Evolutionary conservation across 192 early-diverging fungal genomes (phyloP).

Genomic region (Coemansia sp.): DNA sequence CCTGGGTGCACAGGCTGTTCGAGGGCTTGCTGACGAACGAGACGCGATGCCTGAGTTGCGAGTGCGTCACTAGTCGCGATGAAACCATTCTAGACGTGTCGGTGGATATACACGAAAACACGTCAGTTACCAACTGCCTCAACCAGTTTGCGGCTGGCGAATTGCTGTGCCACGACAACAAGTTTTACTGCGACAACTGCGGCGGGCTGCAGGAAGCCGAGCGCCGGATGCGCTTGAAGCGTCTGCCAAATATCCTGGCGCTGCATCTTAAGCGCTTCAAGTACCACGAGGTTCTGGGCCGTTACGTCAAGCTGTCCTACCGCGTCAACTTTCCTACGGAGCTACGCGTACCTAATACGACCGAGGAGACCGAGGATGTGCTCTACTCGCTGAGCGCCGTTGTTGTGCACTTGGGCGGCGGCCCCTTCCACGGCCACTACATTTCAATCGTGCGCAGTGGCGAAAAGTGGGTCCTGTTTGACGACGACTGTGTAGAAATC

Average conservation of each 20-base stretch:
- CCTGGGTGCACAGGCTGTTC: constrained; percentile 96
- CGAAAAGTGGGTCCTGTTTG: constrained; percentile 91
- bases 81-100: constrained; percentile 96
- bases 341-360: constrained; percentile 92
- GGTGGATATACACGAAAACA: constrained; percentile 95
- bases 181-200: constrained; percentile 97
- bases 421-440: constrained; percentile 97
- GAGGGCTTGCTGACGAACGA: constrained; percentile 96
- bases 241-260: constrained; percentile 90
- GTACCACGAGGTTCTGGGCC: constrained; percentile 88
- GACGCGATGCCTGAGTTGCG: constrained; percentile 96
- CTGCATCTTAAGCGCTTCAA: constrained; percentile 98
- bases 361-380: constrained; percentile 83
- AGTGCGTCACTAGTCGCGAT: constrained; percentile 89
- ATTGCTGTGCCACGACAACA: constrained; percentile 93
- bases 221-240: constrained; percentile 95
- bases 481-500: constrained; percentile 92
- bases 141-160: constrained; percentile 95
- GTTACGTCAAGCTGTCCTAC: constrained; percentile 93
- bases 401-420: constrained; percentile 95
- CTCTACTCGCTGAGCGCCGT: constrained; percentile 89
- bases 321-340: constrained; percentile 94
- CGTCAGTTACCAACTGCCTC: constrained; percentile 93
- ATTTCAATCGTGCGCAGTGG: constrained; percentile 85
- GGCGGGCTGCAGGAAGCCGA: constrained; percentile 96